These are phyloP conservation scores for Trichoderma sp. DNA, from an alignment of 2,329 filamentous ascomycete genomes.

Conservation along the genomic window DNA sequence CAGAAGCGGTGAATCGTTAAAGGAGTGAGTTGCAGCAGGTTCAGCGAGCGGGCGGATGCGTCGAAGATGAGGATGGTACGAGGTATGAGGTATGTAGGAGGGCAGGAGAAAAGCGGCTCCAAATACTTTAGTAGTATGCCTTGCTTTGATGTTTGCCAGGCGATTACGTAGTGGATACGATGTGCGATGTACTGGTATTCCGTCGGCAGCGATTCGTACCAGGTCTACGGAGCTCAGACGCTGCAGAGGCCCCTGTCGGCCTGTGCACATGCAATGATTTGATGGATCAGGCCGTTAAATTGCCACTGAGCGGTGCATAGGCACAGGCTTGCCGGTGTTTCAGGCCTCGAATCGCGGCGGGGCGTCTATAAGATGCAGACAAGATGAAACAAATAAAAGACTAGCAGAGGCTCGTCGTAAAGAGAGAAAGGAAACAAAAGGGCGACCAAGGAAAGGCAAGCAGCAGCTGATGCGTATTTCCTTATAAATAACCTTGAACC, in stretches of 20 bases:
- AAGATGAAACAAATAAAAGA: background rate
- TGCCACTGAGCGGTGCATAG: too few relatives aligned
- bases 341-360: background rate
- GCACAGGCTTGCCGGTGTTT: slow-evolving; percentile 11
- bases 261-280: slow-evolving; percentile 1
- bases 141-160: slow-evolving; percentile 7
- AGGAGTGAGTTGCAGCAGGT: background rate
- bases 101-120: slow-evolving; percentile 4
- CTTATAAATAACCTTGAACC: background rate
- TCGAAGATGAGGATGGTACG: background rate
- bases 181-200: background rate
- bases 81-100: background rate
- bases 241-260: background rate
- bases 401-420: background rate
- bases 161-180: slow-evolving; percentile 21
- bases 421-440: background rate
- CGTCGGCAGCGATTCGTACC: background rate
- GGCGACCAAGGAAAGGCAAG: background rate
- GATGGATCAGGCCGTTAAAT: slow-evolving; percentile 3
- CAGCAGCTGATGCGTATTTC: background rate
- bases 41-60: background rate
- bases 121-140: background rate
- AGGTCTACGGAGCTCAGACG: background rate
- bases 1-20: background rate
- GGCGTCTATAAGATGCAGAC: background rate